Evolutionary conservation across 2,329 filamentous ascomycete genomes (phyloP).

Genomic region (Sporothrix humicola): DNA sequence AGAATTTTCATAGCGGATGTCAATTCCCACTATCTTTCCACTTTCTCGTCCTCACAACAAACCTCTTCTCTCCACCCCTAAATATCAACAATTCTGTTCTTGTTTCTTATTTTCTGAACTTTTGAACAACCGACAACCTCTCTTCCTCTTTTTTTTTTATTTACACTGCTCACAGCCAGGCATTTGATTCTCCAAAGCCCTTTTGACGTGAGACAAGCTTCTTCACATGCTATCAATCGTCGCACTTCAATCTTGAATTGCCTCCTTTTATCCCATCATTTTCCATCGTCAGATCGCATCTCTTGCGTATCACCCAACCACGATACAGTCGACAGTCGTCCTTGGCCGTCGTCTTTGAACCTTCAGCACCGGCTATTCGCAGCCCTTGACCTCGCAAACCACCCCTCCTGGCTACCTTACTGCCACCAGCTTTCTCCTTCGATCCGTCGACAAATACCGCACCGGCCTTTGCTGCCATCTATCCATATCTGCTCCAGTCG

Average conservation of each 20-base stretch:
- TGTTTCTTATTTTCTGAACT: neutral
- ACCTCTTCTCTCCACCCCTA: neutral
- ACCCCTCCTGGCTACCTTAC: constrained; percentile 33
- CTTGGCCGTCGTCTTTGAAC: neutral
- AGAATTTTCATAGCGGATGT: constrained; percentile 13
- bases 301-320: neutral
- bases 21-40: constrained; percentile 11
- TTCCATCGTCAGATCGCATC: neutral
- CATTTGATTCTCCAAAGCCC: neutral
- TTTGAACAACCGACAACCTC: neutral
- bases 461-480: neutral
- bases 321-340: neutral
- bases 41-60: constrained; percentile 8
- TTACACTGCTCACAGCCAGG: neutral
- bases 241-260: neutral
- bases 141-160: neutral
- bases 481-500: constrained; percentile 12
- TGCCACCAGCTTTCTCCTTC: neutral
- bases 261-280: constrained; percentile 14
- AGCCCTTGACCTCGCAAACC: constrained; percentile 15
- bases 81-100: constrained; percentile 15
- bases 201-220: neutral
- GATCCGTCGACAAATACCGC: neutral
- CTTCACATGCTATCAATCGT: constrained; percentile 28
- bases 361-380: neutral